Conservation (phyloP, 2,329 filamentous ascomycete species). For the Tolypocladium tundrense region DNA sequence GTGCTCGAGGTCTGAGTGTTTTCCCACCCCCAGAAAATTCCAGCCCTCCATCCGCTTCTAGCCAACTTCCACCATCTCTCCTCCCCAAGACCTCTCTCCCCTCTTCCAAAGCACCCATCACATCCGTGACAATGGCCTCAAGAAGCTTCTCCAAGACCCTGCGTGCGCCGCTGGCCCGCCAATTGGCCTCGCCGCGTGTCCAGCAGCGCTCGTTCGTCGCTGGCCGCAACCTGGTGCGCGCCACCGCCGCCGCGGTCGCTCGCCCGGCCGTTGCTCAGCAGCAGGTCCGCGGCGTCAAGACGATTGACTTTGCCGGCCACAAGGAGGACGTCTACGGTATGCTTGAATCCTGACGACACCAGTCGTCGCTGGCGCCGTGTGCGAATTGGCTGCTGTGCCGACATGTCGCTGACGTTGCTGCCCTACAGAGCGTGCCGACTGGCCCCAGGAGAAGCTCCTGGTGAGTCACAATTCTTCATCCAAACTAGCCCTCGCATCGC, state of each 20-base stretch:
- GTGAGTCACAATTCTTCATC: conserved; percentile 42
- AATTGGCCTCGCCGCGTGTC: conserved; percentile 48
- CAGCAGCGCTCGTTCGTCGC: conserved; percentile 55
- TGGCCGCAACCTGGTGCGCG: conserved; percentile 45
- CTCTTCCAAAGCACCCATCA: conserved; percentile 8
- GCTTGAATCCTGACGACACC: conserved; percentile 13
- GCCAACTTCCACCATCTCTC: not conserved
- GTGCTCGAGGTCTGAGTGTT: conserved; percentile 1
- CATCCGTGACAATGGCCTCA: conserved; percentile 58
- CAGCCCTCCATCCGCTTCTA: not conserved
- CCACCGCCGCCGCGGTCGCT: conserved; percentile 38
- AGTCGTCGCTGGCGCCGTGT: not conserved
- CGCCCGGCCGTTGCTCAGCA: conserved; percentile 48
- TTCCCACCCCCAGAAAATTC: conserved; percentile 4
- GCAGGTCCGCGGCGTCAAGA: conserved; percentile 88
- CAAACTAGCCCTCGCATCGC: not conserved
- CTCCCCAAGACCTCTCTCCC: conserved; percentile 15
- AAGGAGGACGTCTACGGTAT: conserved; percentile 92
- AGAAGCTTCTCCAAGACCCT: conserved; percentile 61
- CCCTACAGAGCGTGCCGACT: conserved; percentile 80
- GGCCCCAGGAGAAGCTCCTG: conserved; percentile 96
- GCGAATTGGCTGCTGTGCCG: not conserved
- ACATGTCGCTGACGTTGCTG: conserved; percentile 8
- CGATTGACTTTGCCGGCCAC: conserved; percentile 92
- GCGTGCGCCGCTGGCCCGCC: conserved; percentile 52